Evolutionary conservation across 2,329 filamentous ascomycete species (phyloP).

Genomic region (Hypoxylon sp.): DNA sequence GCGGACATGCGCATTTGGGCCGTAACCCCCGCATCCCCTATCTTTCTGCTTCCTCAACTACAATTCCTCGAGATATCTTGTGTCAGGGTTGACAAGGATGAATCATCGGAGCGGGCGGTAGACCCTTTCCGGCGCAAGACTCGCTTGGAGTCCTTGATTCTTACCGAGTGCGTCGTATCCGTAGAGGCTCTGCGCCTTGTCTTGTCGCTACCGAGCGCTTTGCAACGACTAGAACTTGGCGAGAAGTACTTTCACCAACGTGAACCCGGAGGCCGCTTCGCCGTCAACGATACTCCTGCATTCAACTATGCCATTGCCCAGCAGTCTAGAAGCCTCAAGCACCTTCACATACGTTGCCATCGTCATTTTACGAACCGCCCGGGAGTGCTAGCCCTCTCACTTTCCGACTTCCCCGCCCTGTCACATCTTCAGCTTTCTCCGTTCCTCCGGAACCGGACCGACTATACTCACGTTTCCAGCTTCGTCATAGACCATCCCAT

Average conservation of each 20-base stretch:
- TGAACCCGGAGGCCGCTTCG: conserved; percentile 1
- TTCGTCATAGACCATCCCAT: conserved; percentile 11
- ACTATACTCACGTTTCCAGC: not conserved
- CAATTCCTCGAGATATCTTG: conserved; percentile 29
- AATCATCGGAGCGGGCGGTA: not conserved
- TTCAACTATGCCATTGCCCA: conserved; percentile 30
- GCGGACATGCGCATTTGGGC: conserved; percentile 8
- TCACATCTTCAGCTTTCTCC: conserved; percentile 22
- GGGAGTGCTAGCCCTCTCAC: conserved; percentile 18
- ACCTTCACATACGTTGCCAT: conserved; percentile 14
- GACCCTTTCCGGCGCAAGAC: conserved; percentile 17
- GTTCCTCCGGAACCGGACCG: not conserved
- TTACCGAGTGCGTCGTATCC: conserved; percentile 21
- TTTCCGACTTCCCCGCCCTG: conserved; percentile 23
- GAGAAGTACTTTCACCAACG: conserved; percentile 19
- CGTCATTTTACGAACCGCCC: not conserved
- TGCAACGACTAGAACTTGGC: conserved; percentile 8
- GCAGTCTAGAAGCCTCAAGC: conserved; percentile 19
- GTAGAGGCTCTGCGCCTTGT: conserved; percentile 16
- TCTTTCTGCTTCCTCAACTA: conserved; percentile 28
- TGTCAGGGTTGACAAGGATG: conserved; percentile 13
- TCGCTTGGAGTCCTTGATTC: conserved; percentile 13
- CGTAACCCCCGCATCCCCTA: conserved; percentile 18
- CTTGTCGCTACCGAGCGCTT: conserved; percentile 21
- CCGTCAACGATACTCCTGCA: conserved; percentile 4